A percentile compares a stretch with the other conserved stretches of the same genome.
phyloP scores from a whole-genome alignment of 73 alveolate genomes.

The Stentor coeruleus region DNA sequence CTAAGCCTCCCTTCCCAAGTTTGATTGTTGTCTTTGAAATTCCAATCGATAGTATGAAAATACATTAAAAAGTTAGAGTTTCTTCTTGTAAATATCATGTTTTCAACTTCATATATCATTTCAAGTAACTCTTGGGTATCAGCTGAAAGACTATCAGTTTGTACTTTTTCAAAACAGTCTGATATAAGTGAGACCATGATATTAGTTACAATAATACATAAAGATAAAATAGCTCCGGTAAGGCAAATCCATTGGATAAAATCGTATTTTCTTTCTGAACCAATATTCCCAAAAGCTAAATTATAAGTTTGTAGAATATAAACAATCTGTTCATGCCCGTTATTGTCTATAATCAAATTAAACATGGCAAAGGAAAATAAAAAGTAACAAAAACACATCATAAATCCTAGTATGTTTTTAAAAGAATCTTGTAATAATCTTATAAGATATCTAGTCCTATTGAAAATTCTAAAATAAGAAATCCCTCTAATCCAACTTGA shows the following conservation, averaged over 20 bases:
- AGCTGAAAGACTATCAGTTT: background rate
- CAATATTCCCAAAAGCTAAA: background rate
- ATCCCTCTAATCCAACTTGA: constrained; percentile 10
- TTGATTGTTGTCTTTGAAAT: background rate
- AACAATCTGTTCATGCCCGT: background rate
- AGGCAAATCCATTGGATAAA: constrained; percentile 2
- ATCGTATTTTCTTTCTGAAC: background rate
- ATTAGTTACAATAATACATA: background rate
- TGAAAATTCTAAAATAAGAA: constrained; percentile 1
- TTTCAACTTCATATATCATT: constrained; percentile 15
- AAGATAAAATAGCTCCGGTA: background rate
- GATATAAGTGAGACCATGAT: background rate
- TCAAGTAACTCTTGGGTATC: constrained; percentile 22
- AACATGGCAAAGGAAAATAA: background rate
- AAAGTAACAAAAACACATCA: background rate
- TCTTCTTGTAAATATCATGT: background rate
- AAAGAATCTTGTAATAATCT: background rate
- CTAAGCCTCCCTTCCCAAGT: constrained; percentile 10
- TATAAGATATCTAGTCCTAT: background rate
- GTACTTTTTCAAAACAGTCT: background rate
- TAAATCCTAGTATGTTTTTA: background rate
- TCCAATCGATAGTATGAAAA: background rate
- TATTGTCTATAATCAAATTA: background rate
- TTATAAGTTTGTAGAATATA: background rate
- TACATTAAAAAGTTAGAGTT: background rate